Evolutionary conservation across 257 asterid genomes (phyloP).

Genomic region (Solanum dulcamara): DNA sequence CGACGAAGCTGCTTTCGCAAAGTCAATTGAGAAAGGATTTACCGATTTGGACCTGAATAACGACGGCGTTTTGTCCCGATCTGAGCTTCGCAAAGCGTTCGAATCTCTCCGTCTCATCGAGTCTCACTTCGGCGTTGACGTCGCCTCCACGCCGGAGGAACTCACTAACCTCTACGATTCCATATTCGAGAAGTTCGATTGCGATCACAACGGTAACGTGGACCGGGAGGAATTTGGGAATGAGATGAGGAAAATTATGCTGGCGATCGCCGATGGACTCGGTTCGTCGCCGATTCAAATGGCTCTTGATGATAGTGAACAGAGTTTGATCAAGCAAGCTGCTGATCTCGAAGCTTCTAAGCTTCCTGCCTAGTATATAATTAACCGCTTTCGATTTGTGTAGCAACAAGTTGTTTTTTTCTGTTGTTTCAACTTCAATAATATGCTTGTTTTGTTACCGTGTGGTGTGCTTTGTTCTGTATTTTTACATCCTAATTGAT

Average conservation of each 20-base stretch:
- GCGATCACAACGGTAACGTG: constrained; percentile 49
- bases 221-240: constrained; percentile 50
- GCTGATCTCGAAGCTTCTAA: constrained; percentile 73
- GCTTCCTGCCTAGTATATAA: background rate
- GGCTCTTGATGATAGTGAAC: constrained; percentile 72
- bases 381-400: background rate
- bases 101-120: constrained; percentile 68
- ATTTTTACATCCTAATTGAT: background rate
- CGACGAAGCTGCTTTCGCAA: constrained; percentile 50
- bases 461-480: background rate
- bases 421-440: background rate
- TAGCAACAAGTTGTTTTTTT: background rate
- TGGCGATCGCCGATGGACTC: constrained; percentile 83
- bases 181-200: constrained; percentile 55
- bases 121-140: constrained; percentile 71
- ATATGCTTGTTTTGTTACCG: no score
- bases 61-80: constrained; percentile 78
- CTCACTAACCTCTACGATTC: constrained; percentile 65
- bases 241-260: constrained; percentile 62
- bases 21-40: constrained; percentile 47
- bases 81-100: constrained; percentile 77
- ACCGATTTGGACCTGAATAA: constrained; percentile 49
- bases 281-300: constrained; percentile 78
- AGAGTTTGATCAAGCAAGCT: constrained; percentile 59
- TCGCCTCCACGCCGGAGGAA: constrained; percentile 64